These are phyloP conservation scores for Apostasia ramifera DNA, from an alignment of 106 monocot species.

Conservation along the genomic window DNA sequence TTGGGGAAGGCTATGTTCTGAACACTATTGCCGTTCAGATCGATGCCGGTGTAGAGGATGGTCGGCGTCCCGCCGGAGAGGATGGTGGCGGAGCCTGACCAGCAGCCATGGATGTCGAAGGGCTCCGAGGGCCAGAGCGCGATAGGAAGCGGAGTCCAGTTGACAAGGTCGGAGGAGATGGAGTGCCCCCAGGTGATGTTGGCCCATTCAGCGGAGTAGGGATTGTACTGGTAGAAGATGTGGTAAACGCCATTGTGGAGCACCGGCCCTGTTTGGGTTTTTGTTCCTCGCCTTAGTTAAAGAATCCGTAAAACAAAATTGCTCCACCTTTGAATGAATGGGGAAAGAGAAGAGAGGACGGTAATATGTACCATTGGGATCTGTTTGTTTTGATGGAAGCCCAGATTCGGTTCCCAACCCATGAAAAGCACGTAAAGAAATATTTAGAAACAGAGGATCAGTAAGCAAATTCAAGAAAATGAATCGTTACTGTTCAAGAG, in stretches of 20 bases:
- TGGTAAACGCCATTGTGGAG: conserved; percentile 57
- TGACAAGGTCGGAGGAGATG: conserved; percentile 37
- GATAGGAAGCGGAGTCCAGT: conserved; percentile 23
- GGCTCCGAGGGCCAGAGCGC: conserved; percentile 29
- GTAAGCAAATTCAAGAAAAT: background rate
- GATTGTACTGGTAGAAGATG: conserved; percentile 34
- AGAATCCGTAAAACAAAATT: too few relatives aligned
- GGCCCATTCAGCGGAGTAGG: conserved; percentile 4
- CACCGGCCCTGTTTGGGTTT: conserved; percentile 25
- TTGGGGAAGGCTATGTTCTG: conserved; percentile 44
- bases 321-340: background rate
- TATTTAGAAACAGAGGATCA: background rate
- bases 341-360: background rate
- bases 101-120: conserved; percentile 52
- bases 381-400: background rate
- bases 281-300: background rate
- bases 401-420: background rate
- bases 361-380: conserved; percentile 5
- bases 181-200: conserved; percentile 39
- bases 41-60: conserved; percentile 51
- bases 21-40: conserved; percentile 11
- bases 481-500: too few relatives aligned
- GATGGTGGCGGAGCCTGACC: conserved; percentile 51
- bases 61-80: conserved; percentile 31
- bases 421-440: background rate